Evolutionary conservation across 2,329 filamentous ascomycete species (phyloP).

Genomic region (Trichophyton rubrum): DNA sequence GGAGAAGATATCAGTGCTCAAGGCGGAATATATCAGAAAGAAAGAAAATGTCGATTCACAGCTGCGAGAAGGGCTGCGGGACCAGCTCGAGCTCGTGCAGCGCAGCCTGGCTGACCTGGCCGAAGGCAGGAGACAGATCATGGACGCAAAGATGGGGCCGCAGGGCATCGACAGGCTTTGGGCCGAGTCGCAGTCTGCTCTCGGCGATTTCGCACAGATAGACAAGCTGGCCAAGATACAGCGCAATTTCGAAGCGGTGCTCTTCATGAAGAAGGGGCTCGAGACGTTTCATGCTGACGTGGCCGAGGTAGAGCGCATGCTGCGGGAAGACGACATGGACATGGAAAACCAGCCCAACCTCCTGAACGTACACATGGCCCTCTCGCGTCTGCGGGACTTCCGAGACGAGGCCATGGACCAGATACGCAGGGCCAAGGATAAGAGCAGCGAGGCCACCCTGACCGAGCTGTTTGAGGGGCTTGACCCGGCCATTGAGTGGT

Average conservation of each 20-base stretch:
- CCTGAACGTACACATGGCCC: constrained; percentile 76
- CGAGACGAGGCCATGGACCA: constrained; percentile 94
- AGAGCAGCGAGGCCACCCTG: constrained; percentile 65
- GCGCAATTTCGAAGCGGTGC: constrained; percentile 86
- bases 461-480: constrained; percentile 80
- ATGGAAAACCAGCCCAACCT: constrained; percentile 85
- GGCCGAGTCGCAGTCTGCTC: constrained; percentile 94
- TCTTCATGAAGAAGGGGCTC: constrained; percentile 83
- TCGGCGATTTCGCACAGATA: constrained; percentile 92
- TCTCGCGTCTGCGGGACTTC: constrained; percentile 85
- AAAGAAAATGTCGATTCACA: constrained; percentile 84
- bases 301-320: constrained; percentile 60
- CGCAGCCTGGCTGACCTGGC: constrained; percentile 78
- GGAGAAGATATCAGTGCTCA: constrained; percentile 83
- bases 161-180: constrained; percentile 97
- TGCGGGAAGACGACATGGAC: constrained; percentile 73
- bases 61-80: constrained; percentile 72
- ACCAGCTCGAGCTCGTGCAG: constrained; percentile 90
- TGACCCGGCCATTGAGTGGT: constrained; percentile 82
- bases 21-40: constrained; percentile 86
- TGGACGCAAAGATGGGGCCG: constrained; percentile 94
- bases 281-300: constrained; percentile 75
- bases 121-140: constrained; percentile 83
- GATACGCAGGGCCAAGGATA: constrained; percentile 64
- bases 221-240: constrained; percentile 45